Evolutionary conservation across 306 rosid genomes (phyloP).

Genomic region (Prunus armeniaca): DNA sequence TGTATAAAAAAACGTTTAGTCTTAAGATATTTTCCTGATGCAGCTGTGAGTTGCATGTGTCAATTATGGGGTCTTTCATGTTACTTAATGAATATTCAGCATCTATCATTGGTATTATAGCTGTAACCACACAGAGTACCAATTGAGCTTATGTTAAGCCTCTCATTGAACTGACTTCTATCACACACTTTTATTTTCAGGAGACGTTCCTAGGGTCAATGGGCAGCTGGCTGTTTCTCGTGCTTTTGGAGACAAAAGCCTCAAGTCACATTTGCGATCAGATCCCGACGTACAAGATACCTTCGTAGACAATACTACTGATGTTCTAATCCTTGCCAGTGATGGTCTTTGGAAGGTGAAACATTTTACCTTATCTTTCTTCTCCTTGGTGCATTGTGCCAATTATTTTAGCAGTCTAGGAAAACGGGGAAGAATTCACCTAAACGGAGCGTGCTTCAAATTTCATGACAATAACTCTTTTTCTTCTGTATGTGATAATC

Average conservation of each 20-base stretch:
- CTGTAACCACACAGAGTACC: neutral
- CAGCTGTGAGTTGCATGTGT: neutral
- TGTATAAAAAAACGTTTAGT: neutral
- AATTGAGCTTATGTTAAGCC: conserved; percentile 3
- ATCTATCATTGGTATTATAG: neutral
- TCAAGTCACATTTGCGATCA: conserved; percentile 81
- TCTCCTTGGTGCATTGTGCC: neutral
- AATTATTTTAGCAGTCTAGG: neutral
- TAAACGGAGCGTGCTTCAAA: neutral
- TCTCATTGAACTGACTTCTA: conserved; percentile 7
- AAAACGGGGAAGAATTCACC: neutral
- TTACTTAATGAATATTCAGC: neutral
- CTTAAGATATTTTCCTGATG: neutral
- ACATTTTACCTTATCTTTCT: conserved; percentile 5
- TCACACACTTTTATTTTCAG: conserved; percentile 30
- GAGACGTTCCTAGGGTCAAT: conserved; percentile 92
- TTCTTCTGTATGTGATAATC: conserved; percentile 27
- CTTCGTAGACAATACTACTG: conserved; percentile 40
- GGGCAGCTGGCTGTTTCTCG: conserved; percentile 96
- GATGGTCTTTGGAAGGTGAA: conserved; percentile 97
- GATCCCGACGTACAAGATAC: conserved; percentile 61
- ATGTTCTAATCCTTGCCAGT: conserved; percentile 75
- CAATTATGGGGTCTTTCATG: neutral
- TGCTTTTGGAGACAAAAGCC: conserved; percentile 95
- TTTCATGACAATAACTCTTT: neutral